Evolutionary conservation across 805 yeast genomes (phyloP), one percentile per base, ranked within the genome.

Genomic region (Ogataea angusta): DNA sequence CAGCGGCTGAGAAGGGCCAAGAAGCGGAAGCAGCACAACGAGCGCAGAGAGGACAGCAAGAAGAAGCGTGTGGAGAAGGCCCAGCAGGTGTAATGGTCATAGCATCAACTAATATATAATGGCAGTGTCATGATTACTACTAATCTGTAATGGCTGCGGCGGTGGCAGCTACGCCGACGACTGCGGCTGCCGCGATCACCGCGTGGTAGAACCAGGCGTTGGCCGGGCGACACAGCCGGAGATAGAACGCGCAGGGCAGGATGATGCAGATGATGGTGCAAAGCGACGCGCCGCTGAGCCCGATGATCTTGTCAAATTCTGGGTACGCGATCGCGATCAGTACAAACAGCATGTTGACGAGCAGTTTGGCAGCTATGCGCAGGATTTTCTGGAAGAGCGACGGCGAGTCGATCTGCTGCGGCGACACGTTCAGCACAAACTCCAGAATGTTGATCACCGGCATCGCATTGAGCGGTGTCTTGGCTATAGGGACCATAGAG

Each of bases 371-470:
- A 13, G 46, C 27, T 6, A 56, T 44, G 21, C 56, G 45, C 2
- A 29, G 15, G 7, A 42, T 1, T 2, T 37, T 40, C 23, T 45
- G 53, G 2, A 19, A 28, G n/a, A 45, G 44, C 8, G 54, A 27
- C 4, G 36, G 30, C 4, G 38, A 40, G 4, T 47, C 42, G 12
- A 53, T 13, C 43, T 55, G 62, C 38, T 57, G 63, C 10, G 52
- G 49, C 1, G 66, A 57, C 6, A 63, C 40, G 12, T 59, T 64
- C 34, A 53, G 47, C 52, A 60, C 46, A 39, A 62, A 69, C 53
- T 86, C 95, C 23, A 85, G 56, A 2, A 89, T 82, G n/a, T 87
- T 73, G 26, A 87, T 80, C 33, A 89, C 83, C 0, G 96, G 96
- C 54, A 87, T 73, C 6, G 95, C 91, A 59, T 83, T 85, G 43